Base-by-base conservation (phyloP, 495 filamentous ascomycete genomes). In the Xylaria grammica region DNA sequence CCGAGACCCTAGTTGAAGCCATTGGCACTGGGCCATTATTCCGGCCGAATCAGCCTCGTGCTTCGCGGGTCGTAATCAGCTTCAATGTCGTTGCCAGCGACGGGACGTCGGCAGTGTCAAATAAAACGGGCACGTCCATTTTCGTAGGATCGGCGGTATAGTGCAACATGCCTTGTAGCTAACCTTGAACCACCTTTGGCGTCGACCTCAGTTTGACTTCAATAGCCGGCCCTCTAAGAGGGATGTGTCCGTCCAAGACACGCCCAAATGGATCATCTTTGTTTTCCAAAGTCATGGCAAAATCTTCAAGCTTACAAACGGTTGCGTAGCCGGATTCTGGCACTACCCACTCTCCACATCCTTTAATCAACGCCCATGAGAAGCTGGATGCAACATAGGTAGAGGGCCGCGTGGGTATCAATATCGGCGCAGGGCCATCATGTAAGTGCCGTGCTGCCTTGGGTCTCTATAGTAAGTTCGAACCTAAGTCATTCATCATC, bases 311-410 rank as follows among this genome's bases (percentile, higher is more conserved):
- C 11, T 5, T 1, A 17, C 48, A 50, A 4, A 50, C 48, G 9
- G 48, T 3, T 26, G 26, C 24, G 29, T 50, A 50, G 24, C 9
- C 29, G 5, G 48, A 50, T 6, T 4, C 2, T 50, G 11, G 13
- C n/a, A 27, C 29, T 7, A 49, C 22, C 46, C 46, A 49, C 27
- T 49, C 46, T 13, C 24, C 46, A 5, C 46, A 24, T 4, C 22
- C 24, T 9, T 26, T 27, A 49, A 49, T 49, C 11, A 24, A 49
- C 24, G 46, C 46, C 46, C 46, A 49, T 27, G 46, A 49, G 46
- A 49, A 49, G 10, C 22, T 27, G 5, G 46, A 24, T 27, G 46
- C 46, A 24, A 49, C 22, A 4, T 50, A 50, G 5, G 9, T 3
- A 50, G 24, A 27, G 24, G 48, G 48, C 27, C 46, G 46, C 17